A percentile compares a stretch with the other conserved stretches of the same genome.
Conservation (phyloP, 805 yeast genomes). For the Starmerella ratchasimensis region DNA sequence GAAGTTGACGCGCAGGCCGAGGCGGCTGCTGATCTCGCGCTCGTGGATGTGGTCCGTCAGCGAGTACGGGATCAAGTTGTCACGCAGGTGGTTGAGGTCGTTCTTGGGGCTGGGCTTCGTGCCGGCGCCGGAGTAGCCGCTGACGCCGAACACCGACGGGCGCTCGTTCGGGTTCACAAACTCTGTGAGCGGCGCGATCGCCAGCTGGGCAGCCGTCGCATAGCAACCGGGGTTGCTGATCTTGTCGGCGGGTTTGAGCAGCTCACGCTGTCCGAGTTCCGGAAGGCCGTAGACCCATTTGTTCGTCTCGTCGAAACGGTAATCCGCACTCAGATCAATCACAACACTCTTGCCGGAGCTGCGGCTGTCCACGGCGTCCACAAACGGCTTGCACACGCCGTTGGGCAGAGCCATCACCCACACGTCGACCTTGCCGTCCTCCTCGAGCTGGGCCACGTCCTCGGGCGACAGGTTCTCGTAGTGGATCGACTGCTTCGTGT, state of each 20-base stretch:
- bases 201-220: slow-evolving; percentile 95
- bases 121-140: slow-evolving; percentile 99
- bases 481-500: slow-evolving; percentile 62
- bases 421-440: slow-evolving; percentile 65
- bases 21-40: slow-evolving; percentile 70
- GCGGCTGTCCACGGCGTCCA: slow-evolving; percentile 29
- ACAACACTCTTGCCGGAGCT: slow-evolving; percentile 57
- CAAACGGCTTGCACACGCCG: slow-evolving; percentile 68
- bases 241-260: slow-evolving; percentile 57
- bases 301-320: slow-evolving; percentile 76
- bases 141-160: slow-evolving; percentile 86
- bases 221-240: slow-evolving; percentile 97
- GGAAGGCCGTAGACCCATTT: slow-evolving; percentile 95
- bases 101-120: slow-evolving; percentile 96
- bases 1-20: slow-evolving; percentile 72
- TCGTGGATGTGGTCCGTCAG: slow-evolving; percentile 96
- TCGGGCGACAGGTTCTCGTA: slow-evolving; percentile 81
- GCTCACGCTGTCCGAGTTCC: slow-evolving; percentile 60
- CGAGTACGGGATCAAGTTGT: slow-evolving; percentile 89
- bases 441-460: slow-evolving; percentile 69
- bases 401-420: slow-evolving; percentile 99
- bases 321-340: slow-evolving; percentile 89
- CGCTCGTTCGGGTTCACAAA: slow-evolving; percentile 45
- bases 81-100: slow-evolving; percentile 55
- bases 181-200: slow-evolving; percentile 59